Evolutionary conservation across 1,284 basidiomycete species (phyloP), one percentile per base, ranked within the genome.

Genomic region (Rhizoctonia solani): DNA sequence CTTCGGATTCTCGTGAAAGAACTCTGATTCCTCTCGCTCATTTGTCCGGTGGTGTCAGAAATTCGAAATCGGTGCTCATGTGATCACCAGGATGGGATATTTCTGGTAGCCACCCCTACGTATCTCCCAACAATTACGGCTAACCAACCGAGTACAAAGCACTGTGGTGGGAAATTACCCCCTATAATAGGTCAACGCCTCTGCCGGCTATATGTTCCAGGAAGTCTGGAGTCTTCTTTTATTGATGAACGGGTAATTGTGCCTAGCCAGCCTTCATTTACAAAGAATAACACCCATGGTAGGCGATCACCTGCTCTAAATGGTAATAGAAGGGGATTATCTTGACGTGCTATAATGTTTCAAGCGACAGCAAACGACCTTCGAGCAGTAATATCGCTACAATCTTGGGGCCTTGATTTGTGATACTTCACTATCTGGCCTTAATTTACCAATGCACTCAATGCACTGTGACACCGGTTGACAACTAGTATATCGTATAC

Each of bases 31-130:
- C 2, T 23, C n/a, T 39, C 19, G 32, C 29, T 39, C 11, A 50
- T 61, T 61, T 49, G 41, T 46, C 58, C 29, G 46, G 9, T 39
- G 8, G 19, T 19, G 21, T 16, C 30, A 21, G 6, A 2, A 32
- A 50, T 61, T 61, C 42, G 25, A 59, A 59, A 47, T 14, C 19
- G 19, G 21, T 47, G 41, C 16, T n/a, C 56, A 49, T 32, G 56
- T 59, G 56, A 59, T 37, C 44, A 11, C 21, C 9, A 29, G 23
- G 29, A 37, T 32, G 34, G 29, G 23, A 59, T 29, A 34, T 59
- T 34, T 42, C 23, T 49, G 27, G 39, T 56, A 44, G n/a, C 37
- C 5, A 19, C 4, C 34, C 27, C n/a, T 16, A 34, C 52, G 52
- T 14, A 9, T 19, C 16, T n/a, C 52, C 52, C 8, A n/a, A 19